Percentiles rank a stretch among this genome's conserved stretches.
phyloP scores from a whole-genome alignment of 495 filamentous ascomycete genomes.

The Thermochaetoides thermophila region DNA sequence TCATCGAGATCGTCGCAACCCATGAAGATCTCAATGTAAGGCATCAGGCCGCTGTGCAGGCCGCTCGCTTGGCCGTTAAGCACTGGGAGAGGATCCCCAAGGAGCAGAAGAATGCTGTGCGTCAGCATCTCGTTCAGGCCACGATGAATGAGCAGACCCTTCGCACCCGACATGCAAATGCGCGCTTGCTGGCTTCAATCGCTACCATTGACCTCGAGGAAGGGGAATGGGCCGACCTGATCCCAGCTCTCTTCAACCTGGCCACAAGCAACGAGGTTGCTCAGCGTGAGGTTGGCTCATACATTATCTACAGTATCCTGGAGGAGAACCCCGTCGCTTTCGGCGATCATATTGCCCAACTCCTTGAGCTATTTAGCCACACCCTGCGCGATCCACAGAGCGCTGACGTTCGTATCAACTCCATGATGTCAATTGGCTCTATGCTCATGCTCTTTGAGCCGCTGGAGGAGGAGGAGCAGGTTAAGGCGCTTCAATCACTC shows the following conservation, averaged over 20 bases:
- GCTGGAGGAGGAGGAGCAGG: constrained; percentile 60
- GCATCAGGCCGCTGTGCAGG: constrained; percentile 83
- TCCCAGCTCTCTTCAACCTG: constrained; percentile 58
- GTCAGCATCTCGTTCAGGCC: constrained; percentile 65
- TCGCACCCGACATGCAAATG: constrained; percentile 69
- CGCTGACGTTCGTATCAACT: constrained; percentile 83
- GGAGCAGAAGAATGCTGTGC: constrained; percentile 53
- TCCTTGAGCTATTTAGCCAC: constrained; percentile 71
- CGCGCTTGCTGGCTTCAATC: constrained; percentile 74
- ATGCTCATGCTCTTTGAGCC: constrained; percentile 76
- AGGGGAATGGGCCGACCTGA: constrained; percentile 73
- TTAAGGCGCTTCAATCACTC: constrained; percentile 58
- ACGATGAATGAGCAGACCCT: constrained; percentile 62
- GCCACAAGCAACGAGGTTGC: constrained; percentile 52
- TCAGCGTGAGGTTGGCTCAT: constrained; percentile 80
- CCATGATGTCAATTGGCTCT: constrained; percentile 80
- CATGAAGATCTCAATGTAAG: constrained; percentile 58
- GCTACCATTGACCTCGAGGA: constrained; percentile 76
- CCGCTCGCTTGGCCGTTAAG: constrained; percentile 63
- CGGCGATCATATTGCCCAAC: constrained; percentile 55
- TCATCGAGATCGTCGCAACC: constrained; percentile 70
- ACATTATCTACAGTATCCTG: constrained; percentile 81
- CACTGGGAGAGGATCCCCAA: constrained; percentile 59
- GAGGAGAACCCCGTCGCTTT: constrained; percentile 72
- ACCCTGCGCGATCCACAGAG: constrained; percentile 87